Conservation (phyloP, 2,329 filamentous ascomycete genomes). For the Hypoxylon sp. region DNA sequence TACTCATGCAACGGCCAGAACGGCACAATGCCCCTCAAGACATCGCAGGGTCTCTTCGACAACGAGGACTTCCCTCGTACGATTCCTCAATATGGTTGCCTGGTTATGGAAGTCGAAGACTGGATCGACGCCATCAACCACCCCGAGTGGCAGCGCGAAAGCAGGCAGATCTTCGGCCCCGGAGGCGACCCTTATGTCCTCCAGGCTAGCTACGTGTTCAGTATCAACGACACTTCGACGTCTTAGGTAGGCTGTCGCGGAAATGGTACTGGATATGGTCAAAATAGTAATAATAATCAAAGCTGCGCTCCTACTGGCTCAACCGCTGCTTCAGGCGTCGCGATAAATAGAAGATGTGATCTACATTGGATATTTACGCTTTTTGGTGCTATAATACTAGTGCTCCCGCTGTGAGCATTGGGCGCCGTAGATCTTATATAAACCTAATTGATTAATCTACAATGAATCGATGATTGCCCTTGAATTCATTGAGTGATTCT, state of each 20-base stretch:
- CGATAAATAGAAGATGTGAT: constrained; percentile 14
- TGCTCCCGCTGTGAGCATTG: constrained; percentile 7
- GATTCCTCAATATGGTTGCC: constrained; percentile 83
- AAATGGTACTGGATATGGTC: constrained; percentile 14
- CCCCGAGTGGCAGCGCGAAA: constrained; percentile 83
- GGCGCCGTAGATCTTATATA: constrained; percentile 21
- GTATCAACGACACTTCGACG: constrained; percentile 59
- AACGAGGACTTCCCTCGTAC: constrained; percentile 70
- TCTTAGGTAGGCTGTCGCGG: constrained; percentile 42
- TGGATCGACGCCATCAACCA: constrained; percentile 96
- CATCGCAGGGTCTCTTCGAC: constrained; percentile 75
- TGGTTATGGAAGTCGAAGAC: constrained; percentile 93
- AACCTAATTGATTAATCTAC: constrained; percentile 27
- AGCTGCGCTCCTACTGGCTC: neutral
- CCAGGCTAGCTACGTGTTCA: constrained; percentile 74
- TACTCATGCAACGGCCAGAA: constrained; percentile 87
- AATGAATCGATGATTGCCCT: neutral
- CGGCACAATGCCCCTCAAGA: constrained; percentile 78
- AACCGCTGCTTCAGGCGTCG: constrained; percentile 4
- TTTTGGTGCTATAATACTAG: constrained; percentile 17
- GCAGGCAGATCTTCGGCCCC: constrained; percentile 73
- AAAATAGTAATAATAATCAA: constrained; percentile 13
- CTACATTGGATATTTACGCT: constrained; percentile 16
- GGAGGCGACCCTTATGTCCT: constrained; percentile 74
- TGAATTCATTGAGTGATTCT: neutral